Conservation (phyloP, 2,329 filamentous ascomycete genomes). For the Cladosporium oxysporum region DNA sequence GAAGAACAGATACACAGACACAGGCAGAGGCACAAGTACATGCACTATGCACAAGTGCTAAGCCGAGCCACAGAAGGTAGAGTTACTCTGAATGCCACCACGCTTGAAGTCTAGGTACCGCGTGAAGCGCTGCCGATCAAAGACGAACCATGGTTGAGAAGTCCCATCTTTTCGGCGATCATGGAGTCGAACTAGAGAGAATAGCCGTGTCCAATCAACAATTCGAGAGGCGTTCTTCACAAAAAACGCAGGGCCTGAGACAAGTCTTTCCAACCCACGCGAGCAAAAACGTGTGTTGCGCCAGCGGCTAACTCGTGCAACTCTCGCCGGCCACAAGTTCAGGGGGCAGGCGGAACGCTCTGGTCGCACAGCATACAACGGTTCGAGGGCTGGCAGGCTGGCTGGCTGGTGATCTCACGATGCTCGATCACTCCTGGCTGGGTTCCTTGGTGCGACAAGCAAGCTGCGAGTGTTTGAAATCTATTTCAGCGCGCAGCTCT, state of each 20-base stretch:
- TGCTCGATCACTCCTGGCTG: constrained; percentile 5
- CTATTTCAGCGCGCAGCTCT: constrained; percentile 7
- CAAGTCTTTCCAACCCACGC: not conserved
- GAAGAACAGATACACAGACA: not conserved
- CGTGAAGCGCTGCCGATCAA: not conserved
- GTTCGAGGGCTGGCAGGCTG: not conserved
- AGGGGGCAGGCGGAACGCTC: not conserved
- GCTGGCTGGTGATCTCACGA: not conserved
- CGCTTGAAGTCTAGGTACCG: not conserved
- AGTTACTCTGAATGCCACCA: not conserved
- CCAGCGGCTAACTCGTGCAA: constrained; percentile 15
- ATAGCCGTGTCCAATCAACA: constrained; percentile 7
- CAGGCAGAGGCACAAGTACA: not conserved
- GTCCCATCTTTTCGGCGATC: constrained; percentile 7
- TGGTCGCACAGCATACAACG: constrained; percentile 7
- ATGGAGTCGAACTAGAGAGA: constrained; percentile 1
- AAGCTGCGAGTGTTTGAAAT: not conserved
- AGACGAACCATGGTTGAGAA: constrained; percentile 10
- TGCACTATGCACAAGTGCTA: not conserved
- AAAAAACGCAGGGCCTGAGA: constrained; percentile 16
- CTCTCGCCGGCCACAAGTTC: not conserved
- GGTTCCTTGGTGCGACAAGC: not conserved
- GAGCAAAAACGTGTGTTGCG: constrained; percentile 15
- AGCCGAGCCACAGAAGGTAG: not conserved
- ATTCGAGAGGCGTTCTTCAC: constrained; percentile 4